Base-by-base conservation (phyloP, 2,329 filamentous ascomycete species). In the Fusarium annulatum region DNA sequence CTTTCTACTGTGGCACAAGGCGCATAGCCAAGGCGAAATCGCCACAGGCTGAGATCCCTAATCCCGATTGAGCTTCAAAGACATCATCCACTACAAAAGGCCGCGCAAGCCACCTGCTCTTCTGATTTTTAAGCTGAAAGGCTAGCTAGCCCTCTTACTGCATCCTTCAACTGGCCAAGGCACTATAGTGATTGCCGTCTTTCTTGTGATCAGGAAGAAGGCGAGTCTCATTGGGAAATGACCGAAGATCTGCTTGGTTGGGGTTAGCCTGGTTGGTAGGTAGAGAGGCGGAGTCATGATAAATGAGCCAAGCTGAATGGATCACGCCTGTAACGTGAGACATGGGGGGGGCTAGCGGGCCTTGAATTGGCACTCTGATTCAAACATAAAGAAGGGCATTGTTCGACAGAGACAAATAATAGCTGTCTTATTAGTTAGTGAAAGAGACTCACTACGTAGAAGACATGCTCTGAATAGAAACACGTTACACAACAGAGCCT, bases 61-160 rank as follows among this genome's bases (percentile, higher is more conserved):
- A 57, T 23, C 68, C 61, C 23, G 42, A 71, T 71, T 39, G 39
- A 71, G 68, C 38, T 45, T 71, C 59, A 69, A 64, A 55, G 59
- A 59, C 67, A 69, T 69, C 65, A 69, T 69, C 45, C 36, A 23
- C 41, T 34, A 16, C 14, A 26, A 58, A 53, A 67, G 41, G 67
- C 61, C 67, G 55, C 68, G 67, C 67, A 70, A 69, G 67, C 67
- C 23, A 34, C 45, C 45, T 38, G 26, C 36, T 16, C 5, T 34
- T 28, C 3, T 41, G 45, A 46, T 42, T 66, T 43, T 49, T 41
- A 38, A 57, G 58, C 67, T 69, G 45, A 33, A 49, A 52, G 43
- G 38, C 39, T 41, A 49, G 46, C 28, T 41, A 49, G 46, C 28
- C 28, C 46, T 33, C 16, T 49, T 30, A 48, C 46, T 16, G 46